phyloP scores from a whole-genome alignment of 1,284 basidiomycete species.

The Volvariella volvacea region DNA sequence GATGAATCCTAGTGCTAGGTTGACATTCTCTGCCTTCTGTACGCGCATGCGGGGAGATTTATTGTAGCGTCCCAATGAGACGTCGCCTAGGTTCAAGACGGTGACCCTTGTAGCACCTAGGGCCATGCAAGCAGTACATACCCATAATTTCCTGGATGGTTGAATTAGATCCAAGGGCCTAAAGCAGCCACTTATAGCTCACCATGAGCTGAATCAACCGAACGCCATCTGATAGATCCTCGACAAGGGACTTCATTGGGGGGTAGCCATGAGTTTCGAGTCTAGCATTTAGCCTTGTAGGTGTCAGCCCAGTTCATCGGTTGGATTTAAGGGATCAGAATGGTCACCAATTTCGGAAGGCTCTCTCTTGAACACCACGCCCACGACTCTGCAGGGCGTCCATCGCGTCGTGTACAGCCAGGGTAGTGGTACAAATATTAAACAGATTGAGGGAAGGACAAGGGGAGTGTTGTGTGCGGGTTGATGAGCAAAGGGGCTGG shows the following conservation, averaged over 20 bases:
- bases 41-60: constrained; percentile 86
- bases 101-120: neutral
- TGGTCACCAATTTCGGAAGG: constrained; percentile 82
- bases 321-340: neutral
- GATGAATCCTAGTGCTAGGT: constrained; percentile 94
- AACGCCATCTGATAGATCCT: constrained; percentile 93
- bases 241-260: constrained; percentile 86
- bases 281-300: constrained; percentile 88
- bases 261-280: constrained; percentile 81
- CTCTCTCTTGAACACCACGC: constrained; percentile 66
- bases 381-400: constrained; percentile 53
- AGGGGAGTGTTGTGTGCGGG: neutral
- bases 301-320: neutral
- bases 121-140: constrained; percentile 20
- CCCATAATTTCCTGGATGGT: constrained; percentile 87
- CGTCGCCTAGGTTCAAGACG: constrained; percentile 55
- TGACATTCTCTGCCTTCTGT: constrained; percentile 98
- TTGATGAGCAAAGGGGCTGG: constrained; percentile 4
- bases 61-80: constrained; percentile 88
- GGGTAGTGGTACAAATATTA: neutral
- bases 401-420: constrained; percentile 37
- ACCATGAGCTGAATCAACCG: constrained; percentile 91
- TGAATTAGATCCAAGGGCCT: constrained; percentile 6
- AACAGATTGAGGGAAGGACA: constrained; percentile 3
- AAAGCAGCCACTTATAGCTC: constrained; percentile 17